Conservation (phyloP, 2,329 filamentous ascomycete species). For the Paecilomyces fulvus region DNA sequence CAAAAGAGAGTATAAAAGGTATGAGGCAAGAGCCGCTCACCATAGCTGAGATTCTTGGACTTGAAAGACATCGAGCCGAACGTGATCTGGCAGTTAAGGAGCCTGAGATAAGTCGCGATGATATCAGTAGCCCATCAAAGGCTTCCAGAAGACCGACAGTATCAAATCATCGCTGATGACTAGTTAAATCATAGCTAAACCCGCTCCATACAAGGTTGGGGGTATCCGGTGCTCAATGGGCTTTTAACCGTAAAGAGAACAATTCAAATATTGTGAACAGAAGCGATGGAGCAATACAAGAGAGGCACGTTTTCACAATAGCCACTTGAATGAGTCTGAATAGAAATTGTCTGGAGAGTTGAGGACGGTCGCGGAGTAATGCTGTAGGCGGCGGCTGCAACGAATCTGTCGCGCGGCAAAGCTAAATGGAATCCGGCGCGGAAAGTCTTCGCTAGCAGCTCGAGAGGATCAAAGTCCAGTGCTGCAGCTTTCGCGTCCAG, state of each 20-base stretch:
- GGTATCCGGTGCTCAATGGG: background rate
- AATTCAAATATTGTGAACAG: background rate
- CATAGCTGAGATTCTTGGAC: constrained; percentile 36
- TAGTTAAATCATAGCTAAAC: background rate
- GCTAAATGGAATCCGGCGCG: constrained; percentile 18
- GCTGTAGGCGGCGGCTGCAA: background rate
- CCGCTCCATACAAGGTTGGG: background rate
- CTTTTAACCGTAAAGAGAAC: background rate
- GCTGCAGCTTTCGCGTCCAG: constrained; percentile 24
- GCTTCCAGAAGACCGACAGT: background rate
- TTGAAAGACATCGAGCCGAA: constrained; percentile 29
- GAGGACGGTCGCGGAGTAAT: background rate
- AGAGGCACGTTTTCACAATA: background rate
- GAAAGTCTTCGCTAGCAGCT: constrained; percentile 8
- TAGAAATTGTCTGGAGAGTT: background rate
- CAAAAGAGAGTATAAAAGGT: constrained; percentile 3
- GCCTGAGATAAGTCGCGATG: background rate
- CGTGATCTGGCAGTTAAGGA: background rate
- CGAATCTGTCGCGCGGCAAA: constrained; percentile 18
- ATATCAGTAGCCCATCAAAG: background rate
- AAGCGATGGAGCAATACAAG: too few species aligned
- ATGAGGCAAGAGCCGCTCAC: constrained; percentile 15
- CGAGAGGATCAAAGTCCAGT: constrained; percentile 27
- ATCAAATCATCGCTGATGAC: background rate
- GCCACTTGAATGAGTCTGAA: background rate